A percentile compares a stretch with the other conserved stretches of the same genome.
Evolutionary conservation across 345 rosid genomes (phyloP).

Genomic region (Eucalyptus curtisii): DNA sequence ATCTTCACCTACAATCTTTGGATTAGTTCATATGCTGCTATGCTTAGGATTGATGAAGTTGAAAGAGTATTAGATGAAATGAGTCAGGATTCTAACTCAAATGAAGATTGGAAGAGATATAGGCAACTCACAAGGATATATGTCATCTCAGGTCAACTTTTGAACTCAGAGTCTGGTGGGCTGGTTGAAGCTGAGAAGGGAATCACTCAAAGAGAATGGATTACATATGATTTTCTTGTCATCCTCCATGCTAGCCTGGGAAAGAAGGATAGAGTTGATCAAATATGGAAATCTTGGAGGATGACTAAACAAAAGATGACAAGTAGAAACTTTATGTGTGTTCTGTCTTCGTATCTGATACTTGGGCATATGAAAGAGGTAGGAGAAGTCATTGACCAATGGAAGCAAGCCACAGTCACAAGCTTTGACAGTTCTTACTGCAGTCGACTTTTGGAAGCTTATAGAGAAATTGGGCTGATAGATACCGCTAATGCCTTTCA

Average conservation of each 20-base stretch:
- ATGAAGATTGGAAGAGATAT: slow-evolving; percentile 55
- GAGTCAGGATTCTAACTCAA: slow-evolving; percentile 25
- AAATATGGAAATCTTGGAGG: slow-evolving; percentile 82
- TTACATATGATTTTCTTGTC: slow-evolving; percentile 77
- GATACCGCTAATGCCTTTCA: slow-evolving; percentile 36
- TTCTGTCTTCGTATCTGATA: slow-evolving; percentile 64
- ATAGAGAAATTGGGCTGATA: slow-evolving; percentile 32
- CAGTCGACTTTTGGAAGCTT: slow-evolving; percentile 38
- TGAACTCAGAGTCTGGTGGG: slow-evolving; percentile 20
- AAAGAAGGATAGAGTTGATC: slow-evolving; percentile 66
- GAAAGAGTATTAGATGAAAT: slow-evolving; percentile 60
- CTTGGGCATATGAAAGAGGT: slow-evolving; percentile 66
- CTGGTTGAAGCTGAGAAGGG: slow-evolving; percentile 53
- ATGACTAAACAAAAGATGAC: slow-evolving; percentile 86
- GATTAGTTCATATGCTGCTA: slow-evolving; percentile 85
- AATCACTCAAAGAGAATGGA: slow-evolving; percentile 77
- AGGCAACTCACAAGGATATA: slow-evolving; percentile 39
- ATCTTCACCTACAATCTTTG: slow-evolving; percentile 82
- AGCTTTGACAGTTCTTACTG: slow-evolving; percentile 51
- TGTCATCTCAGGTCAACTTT: slow-evolving; percentile 36
- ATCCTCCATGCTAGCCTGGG: slow-evolving; percentile 64
- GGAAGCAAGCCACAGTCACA: slow-evolving; percentile 62
- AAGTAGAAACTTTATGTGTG: slow-evolving; percentile 60
- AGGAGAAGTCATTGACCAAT: slow-evolving; percentile 59
- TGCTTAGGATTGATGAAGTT: slow-evolving; percentile 39